A percentile compares a stretch with the other conserved stretches of the same genome.
phyloP scores from a whole-genome alignment of 345 rosid species.

The Citrus mangshanensis region DNA sequence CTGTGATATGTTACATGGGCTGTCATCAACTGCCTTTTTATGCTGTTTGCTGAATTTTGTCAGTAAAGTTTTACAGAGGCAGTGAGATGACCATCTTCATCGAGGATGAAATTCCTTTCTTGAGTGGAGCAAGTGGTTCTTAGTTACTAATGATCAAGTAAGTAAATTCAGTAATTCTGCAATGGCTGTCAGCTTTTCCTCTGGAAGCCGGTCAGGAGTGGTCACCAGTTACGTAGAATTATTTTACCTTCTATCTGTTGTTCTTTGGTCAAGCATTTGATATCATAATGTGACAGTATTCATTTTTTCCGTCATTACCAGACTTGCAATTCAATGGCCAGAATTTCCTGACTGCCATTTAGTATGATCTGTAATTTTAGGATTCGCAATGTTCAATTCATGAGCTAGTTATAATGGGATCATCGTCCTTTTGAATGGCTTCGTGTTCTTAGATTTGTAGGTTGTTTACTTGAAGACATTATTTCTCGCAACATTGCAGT shows the following conservation, averaged over 20 bases:
- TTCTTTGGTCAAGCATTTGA: not conserved
- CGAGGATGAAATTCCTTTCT: not conserved
- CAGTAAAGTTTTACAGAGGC: not conserved
- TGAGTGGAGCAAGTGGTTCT: not conserved
- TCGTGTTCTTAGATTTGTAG: not conserved
- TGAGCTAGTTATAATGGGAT: not conserved
- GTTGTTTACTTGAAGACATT: not conserved
- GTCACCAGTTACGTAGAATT: not conserved
- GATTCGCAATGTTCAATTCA: not conserved
- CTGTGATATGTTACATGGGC: not conserved
- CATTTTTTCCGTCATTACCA: not conserved
- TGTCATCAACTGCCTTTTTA: not conserved
- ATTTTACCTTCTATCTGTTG: not conserved
- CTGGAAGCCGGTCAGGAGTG: not conserved
- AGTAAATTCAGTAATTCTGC: not conserved
- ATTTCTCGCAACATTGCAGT: not conserved
- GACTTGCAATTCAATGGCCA: not conserved
- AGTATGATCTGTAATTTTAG: not conserved
- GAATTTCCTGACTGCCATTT: not conserved
- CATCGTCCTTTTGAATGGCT: not conserved
- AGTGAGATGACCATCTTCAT: not conserved
- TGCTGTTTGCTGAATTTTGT: not conserved
- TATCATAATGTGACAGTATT: not conserved
- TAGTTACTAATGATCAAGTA: not conserved
- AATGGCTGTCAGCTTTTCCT: not conserved